Percentiles rank a stretch among this genome's conserved stretches.
These are phyloP conservation scores for Diospyros lotus DNA, from an alignment of 148 eudicot genomes.

Conservation along the genomic window DNA sequence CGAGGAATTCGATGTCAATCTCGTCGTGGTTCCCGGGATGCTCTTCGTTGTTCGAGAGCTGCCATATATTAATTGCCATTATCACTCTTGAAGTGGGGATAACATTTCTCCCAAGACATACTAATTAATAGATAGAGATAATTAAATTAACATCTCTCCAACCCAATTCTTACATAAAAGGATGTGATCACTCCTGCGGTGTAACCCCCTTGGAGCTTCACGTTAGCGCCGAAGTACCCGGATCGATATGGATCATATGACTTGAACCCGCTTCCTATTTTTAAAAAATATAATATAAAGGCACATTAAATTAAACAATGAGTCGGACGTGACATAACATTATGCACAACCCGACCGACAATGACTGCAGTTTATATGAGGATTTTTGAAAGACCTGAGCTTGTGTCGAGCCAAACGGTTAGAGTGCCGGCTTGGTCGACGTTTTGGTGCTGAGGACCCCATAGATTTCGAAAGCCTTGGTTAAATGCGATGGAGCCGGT, in stretches of 20 bases:
- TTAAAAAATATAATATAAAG: not conserved
- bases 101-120: not conserved
- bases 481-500: conserved; percentile 25
- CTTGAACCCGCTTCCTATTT: conserved; percentile 21
- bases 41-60: conserved; percentile 20
- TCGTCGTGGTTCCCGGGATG: conserved; percentile 23
- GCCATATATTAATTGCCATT: not conserved
- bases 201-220: conserved; percentile 25
- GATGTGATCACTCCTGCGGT: conserved; percentile 31
- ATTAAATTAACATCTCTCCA: not conserved
- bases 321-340: not conserved
- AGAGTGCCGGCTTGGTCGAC: conserved; percentile 22
- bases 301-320: not conserved
- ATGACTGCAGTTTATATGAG: not conserved
- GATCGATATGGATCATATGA: conserved; percentile 13
- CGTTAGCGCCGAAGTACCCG: conserved; percentile 23
- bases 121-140: not conserved
- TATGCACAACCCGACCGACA: no score
- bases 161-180: conserved; percentile 14
- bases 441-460: conserved; percentile 49
- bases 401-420: conserved; percentile 41
- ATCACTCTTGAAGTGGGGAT: not conserved
- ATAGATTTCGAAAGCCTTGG: conserved; percentile 31
- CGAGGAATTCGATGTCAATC: conserved; percentile 27
- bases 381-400: conserved; percentile 24